Conservation (phyloP, 2,329 filamentous ascomycete species). For the Colletotrichum sansevieriae region DNA sequence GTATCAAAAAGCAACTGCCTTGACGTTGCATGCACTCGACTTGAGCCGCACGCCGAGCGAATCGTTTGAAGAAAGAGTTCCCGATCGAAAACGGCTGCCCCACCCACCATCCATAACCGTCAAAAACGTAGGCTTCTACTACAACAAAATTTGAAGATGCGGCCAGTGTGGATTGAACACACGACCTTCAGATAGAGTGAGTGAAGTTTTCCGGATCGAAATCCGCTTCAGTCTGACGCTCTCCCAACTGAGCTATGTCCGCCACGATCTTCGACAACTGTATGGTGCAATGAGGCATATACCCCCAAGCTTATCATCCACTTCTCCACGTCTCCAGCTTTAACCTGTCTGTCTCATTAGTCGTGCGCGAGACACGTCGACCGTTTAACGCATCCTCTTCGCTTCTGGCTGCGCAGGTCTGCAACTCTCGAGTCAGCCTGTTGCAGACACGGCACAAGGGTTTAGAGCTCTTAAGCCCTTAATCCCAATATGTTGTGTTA, state of each 20-base stretch:
- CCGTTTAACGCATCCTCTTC: background rate
- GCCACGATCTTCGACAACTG: background rate
- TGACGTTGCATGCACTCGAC: background rate
- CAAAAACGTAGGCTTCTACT: background rate
- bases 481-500: background rate
- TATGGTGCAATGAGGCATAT: background rate
- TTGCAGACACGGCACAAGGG: background rate
- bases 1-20: constrained; percentile 10
- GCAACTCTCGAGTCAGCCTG: constrained; percentile 15
- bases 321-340: constrained; percentile 4
- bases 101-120: background rate
- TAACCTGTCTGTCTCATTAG: background rate
- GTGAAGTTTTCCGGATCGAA: constrained; percentile 13
- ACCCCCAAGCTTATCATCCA: background rate
- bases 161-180: constrained; percentile 33
- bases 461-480: too few species aligned
- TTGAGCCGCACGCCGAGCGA: constrained; percentile 11
- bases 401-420: background rate
- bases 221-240: constrained; percentile 41
- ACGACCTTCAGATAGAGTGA: too few species aligned
- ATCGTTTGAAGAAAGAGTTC: constrained; percentile 9
- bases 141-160: constrained; percentile 29
- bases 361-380: background rate
- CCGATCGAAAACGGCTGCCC: background rate
- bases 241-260: constrained; percentile 42